Conservation (phyloP, 192 early-diverging fungal genomes). For the Coemansia sp. region DNA sequence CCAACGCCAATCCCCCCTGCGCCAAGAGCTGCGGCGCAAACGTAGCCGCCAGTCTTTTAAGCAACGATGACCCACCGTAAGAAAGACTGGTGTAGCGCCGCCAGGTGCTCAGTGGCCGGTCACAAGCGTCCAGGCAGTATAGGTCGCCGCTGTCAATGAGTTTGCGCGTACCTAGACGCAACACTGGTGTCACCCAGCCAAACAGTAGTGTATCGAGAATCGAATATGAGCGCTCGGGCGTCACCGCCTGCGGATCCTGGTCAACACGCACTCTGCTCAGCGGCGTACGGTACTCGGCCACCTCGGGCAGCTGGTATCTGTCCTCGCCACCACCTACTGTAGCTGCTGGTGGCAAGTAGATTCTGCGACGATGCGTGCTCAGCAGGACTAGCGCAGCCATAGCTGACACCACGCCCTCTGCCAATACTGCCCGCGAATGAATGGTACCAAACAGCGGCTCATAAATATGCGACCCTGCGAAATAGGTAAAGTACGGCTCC, state of each 20-base stretch:
- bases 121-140: slow-evolving; percentile 57
- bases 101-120: slow-evolving; percentile 57
- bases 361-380: slow-evolving; percentile 23
- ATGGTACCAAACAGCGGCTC: slow-evolving; percentile 6
- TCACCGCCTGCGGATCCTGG: slow-evolving; percentile 26
- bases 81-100: slow-evolving; percentile 19
- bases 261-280: slow-evolving; percentile 24
- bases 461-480: slow-evolving; percentile 1
- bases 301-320: neutral
- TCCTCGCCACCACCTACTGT: no score
- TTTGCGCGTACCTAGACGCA: slow-evolving; percentile 60
- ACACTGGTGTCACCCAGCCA: slow-evolving; percentile 65
- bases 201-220: slow-evolving; percentile 48
- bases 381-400: slow-evolving; percentile 14
- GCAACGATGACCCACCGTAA: slow-evolving; percentile 17
- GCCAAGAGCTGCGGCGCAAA: slow-evolving; percentile 51
- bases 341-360: slow-evolving; percentile 21
- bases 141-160: slow-evolving; percentile 66
- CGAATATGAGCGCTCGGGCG: slow-evolving; percentile 38
- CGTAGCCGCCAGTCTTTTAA: slow-evolving; percentile 35
- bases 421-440: slow-evolving; percentile 23
- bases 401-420: neutral
- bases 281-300: slow-evolving; percentile 30
- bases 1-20: slow-evolving; percentile 51
- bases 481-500: slow-evolving; percentile 23